These are phyloP conservation scores for Candida ficus DNA, from an alignment of 805 yeast species.

Conservation along the genomic window DNA sequence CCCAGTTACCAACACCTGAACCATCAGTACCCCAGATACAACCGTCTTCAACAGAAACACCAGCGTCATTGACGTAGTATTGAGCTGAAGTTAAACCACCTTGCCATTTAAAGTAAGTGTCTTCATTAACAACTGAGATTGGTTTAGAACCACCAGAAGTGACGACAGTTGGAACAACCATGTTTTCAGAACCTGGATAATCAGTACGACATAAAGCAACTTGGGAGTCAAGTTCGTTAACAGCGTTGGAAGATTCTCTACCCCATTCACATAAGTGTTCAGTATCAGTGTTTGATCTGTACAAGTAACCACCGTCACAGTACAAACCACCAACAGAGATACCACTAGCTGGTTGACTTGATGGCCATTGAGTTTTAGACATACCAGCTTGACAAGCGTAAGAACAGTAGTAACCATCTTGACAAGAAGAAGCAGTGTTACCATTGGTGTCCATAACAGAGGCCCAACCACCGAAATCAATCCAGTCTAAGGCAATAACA, in stretches of 20 bases:
- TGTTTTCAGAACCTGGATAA: slow-evolving; percentile 98
- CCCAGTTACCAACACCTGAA: slow-evolving; percentile 94
- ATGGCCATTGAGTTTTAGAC: slow-evolving; percentile 99
- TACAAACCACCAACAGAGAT: slow-evolving; percentile 89
- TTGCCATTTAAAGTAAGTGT: slow-evolving; percentile 73
- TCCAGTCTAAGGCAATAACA: slow-evolving; percentile 67
- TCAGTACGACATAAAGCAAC: slow-evolving; percentile 97
- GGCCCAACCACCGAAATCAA: slow-evolving; percentile 73
- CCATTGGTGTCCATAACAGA: slow-evolving; percentile 58
- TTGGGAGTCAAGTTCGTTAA: slow-evolving; percentile 51
- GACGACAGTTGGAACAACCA: slow-evolving; percentile 90
- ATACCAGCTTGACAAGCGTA: slow-evolving; percentile 98
- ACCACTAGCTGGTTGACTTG: slow-evolving; percentile 80
- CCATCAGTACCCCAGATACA: slow-evolving; percentile 88
- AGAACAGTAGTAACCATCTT: slow-evolving; percentile 91
- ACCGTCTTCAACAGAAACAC: slow-evolving; percentile 84
- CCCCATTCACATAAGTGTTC: slow-evolving; percentile 88
- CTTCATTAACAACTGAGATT: slow-evolving; percentile 76
- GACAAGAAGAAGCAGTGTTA: slow-evolving; percentile 64
- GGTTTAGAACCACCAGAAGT: slow-evolving; percentile 59
- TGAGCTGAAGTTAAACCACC: slow-evolving; percentile 87
- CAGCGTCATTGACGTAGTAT: slow-evolving; percentile 96
- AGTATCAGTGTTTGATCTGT: slow-evolving; percentile 68
- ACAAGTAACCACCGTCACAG: slow-evolving; percentile 80
- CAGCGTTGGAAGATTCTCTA: slow-evolving; percentile 59